phyloP scores from a whole-genome alignment of 306 rosid species.

The Quillaja saponaria region DNA sequence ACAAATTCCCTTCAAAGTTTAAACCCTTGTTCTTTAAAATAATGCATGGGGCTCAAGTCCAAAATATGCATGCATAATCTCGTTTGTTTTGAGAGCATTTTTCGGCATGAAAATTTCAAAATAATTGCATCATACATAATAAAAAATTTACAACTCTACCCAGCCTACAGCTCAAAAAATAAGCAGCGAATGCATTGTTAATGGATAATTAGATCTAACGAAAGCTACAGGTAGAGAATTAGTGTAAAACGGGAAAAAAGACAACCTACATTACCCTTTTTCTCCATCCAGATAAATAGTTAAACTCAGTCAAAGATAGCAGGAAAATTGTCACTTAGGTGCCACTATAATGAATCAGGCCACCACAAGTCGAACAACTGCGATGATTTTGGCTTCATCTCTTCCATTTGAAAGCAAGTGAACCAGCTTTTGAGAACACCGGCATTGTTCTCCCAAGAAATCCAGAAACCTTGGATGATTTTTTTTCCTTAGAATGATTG shows the following conservation, averaged over 20 bases:
- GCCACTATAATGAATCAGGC: conserved; percentile 6
- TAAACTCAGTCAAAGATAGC: conserved; percentile 12
- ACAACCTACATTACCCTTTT: neutral
- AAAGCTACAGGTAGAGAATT: conserved; percentile 19
- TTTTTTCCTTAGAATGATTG: conserved; percentile 39
- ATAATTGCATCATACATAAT: neutral
- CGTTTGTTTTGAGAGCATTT: too few relatives aligned
- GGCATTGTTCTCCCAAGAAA: conserved; percentile 46
- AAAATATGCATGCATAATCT: too few relatives aligned
- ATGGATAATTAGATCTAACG: conserved; percentile 23
- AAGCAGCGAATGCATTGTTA: conserved; percentile 30
- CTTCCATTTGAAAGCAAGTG: conserved; percentile 35
- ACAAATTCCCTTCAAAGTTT: too few relatives aligned
- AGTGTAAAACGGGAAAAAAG: conserved; percentile 13
- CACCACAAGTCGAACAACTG: neutral
- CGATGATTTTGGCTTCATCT: conserved; percentile 34
- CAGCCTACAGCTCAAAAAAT: conserved; percentile 23
- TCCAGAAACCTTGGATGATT: conserved; percentile 41
- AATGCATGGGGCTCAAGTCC: too few relatives aligned
- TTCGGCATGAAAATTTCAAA: too few relatives aligned
- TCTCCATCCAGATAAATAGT: neutral
- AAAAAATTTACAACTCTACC: neutral
- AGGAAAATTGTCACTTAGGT: conserved; percentile 2
- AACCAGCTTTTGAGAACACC: conserved; percentile 40
- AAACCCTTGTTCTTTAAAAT: too few relatives aligned